phyloP scores from a whole-genome alignment of 176 grass and related monocot species.

The Tuctoria greenei region DNA sequence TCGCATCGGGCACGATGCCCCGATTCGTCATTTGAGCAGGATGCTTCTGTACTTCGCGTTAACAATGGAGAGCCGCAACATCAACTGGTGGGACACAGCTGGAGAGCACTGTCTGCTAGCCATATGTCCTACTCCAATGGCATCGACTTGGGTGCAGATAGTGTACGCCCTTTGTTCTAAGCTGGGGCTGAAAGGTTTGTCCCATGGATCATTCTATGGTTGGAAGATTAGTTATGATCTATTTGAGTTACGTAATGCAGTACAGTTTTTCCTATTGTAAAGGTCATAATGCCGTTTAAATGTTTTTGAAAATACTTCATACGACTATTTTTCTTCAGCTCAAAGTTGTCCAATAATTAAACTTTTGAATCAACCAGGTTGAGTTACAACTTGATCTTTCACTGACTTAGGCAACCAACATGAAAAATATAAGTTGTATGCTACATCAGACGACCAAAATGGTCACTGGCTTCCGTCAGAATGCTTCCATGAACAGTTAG shows the following conservation, averaged over 20 bases:
- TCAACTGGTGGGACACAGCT: constrained; percentile 60
- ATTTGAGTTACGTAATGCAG: not conserved
- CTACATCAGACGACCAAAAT: too few species aligned
- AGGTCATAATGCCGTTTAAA: not conserved
- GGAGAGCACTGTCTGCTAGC: constrained; percentile 76
- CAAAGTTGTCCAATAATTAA: too few species aligned
- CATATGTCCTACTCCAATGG: constrained; percentile 55
- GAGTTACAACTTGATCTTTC: too few species aligned
- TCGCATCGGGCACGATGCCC: too few species aligned
- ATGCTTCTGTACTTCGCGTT: constrained; percentile 77
- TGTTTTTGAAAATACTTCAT: too few species aligned
- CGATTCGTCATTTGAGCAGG: too few species aligned
- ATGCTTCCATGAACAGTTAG: too few species aligned
- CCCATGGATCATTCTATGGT: constrained; percentile 2
- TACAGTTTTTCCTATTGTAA: constrained; percentile 14
- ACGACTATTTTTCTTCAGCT: too few species aligned
- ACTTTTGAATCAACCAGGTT: too few species aligned
- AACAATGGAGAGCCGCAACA: constrained; percentile 44
- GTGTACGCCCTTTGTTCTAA: constrained; percentile 47
- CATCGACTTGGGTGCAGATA: constrained; percentile 34
- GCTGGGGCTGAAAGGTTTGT: not conserved
- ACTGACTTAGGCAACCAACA: too few species aligned
- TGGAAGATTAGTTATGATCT: constrained; percentile 8
- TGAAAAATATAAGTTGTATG: too few species aligned
- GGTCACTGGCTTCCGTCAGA: too few species aligned